Evolutionary conservation across 495 filamentous ascomycete species (phyloP).

Genomic region (Letharia lupina): DNA sequence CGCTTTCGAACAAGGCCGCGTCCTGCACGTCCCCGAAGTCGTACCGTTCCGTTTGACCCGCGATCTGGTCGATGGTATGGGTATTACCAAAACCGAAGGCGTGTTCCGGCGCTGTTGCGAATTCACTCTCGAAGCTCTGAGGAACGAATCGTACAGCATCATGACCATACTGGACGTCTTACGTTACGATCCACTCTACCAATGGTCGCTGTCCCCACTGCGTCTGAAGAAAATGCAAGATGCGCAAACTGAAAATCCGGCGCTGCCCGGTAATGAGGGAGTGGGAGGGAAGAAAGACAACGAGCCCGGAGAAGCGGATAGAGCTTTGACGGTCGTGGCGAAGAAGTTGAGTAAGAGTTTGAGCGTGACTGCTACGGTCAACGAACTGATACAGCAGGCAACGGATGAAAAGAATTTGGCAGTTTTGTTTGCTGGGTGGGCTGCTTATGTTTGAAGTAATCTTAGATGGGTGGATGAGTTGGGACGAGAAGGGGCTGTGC

Average conservation of each 20-base stretch:
- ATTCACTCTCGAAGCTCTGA: constrained; percentile 87
- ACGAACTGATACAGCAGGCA: constrained; percentile 92
- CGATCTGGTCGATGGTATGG: constrained; percentile 95
- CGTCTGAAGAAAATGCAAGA: constrained; percentile 72
- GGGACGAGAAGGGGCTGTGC: background rate
- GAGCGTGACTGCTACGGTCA: constrained; percentile 90
- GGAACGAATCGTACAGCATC: constrained; percentile 87
- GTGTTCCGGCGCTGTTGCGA: constrained; percentile 96
- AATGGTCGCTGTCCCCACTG: constrained; percentile 87
- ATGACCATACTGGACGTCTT: constrained; percentile 96
- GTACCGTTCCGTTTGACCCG: constrained; percentile 94
- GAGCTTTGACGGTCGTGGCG: constrained; percentile 82
- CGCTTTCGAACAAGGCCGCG: constrained; percentile 89
- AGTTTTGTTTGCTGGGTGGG: constrained; percentile 78
- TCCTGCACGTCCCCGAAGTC: constrained; percentile 86
- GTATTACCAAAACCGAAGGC: constrained; percentile 88
- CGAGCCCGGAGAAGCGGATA: constrained; percentile 84
- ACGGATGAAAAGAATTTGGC: constrained; percentile 89
- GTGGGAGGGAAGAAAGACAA: constrained; percentile 45
- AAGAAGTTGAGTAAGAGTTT: constrained; percentile 91
- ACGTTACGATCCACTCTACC: constrained; percentile 92
- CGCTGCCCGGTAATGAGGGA: constrained; percentile 26
- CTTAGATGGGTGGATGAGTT: no score
- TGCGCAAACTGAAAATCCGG: constrained; percentile 43
- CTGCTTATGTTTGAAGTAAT: constrained; percentile 47